Evolutionary conservation across 768 basidiomycete genomes (phyloP).

Genomic region (Trametes punicea): DNA sequence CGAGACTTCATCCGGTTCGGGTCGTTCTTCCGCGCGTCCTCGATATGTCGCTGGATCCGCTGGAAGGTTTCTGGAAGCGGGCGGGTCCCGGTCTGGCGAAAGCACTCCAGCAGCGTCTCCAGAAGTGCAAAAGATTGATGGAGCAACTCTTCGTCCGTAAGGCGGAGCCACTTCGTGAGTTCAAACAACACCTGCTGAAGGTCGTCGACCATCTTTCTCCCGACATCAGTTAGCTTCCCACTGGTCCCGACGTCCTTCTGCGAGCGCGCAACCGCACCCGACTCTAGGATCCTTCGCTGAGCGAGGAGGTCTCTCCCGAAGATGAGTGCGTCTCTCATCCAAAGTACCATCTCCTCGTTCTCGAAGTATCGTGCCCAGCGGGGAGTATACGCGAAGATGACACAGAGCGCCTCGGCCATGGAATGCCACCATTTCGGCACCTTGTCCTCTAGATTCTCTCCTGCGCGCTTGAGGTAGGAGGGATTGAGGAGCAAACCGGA

Average conservation of each 20-base stretch:
- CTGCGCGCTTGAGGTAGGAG: slow-evolving; percentile 47
- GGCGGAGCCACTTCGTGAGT: slow-evolving; percentile 81
- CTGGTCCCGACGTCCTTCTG: slow-evolving; percentile 27
- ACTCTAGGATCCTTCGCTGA: slow-evolving; percentile 77
- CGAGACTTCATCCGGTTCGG: slow-evolving; percentile 47
- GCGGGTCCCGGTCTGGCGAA: slow-evolving; percentile 55
- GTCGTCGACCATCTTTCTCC: slow-evolving; percentile 71
- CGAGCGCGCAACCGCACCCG: slow-evolving; percentile 45
- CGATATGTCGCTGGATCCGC: slow-evolving; percentile 65
- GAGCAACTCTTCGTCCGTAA: slow-evolving; percentile 89
- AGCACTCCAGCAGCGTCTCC: slow-evolving; percentile 73
- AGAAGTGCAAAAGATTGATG: slow-evolving; percentile 86
- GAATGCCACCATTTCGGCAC: slow-evolving; percentile 76
- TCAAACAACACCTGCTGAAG: slow-evolving; percentile 79
- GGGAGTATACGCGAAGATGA: slow-evolving; percentile 84
- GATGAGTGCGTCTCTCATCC: slow-evolving; percentile 98
- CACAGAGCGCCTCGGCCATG: slow-evolving; percentile 75
- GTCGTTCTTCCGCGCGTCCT: slow-evolving; percentile 52
- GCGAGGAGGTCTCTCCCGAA: slow-evolving; percentile 85
- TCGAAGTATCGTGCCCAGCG: slow-evolving; percentile 81
- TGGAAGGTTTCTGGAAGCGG: slow-evolving; percentile 56
- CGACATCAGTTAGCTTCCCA: slow-evolving; percentile 52
- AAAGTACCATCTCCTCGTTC: slow-evolving; percentile 81
- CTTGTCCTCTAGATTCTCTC: slow-evolving; percentile 45
- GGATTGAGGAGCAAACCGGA: slow-evolving; percentile 66